Conservation (phyloP, 345 rosid species). For the Chamaenerion angustifolium region DNA sequence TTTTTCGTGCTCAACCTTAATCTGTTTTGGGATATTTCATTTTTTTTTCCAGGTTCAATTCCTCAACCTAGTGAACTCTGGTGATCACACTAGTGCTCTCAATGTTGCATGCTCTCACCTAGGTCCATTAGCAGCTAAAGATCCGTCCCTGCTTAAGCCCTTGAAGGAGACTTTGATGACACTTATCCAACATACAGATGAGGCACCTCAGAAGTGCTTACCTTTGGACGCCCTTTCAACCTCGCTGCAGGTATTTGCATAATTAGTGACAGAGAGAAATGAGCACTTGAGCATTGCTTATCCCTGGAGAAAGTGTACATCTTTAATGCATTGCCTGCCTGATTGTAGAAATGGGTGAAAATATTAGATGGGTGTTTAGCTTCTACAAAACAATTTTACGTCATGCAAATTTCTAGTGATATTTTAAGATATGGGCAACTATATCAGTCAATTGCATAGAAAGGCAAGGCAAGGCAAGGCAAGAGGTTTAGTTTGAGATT, state of each 20-base stretch:
- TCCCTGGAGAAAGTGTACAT: too few relatives aligned
- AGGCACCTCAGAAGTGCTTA: slow-evolving; percentile 40
- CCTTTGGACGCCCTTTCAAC: slow-evolving; percentile 65
- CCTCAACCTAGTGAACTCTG: slow-evolving; percentile 56
- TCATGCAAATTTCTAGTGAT: too few relatives aligned
- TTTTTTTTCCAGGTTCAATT: slow-evolving; percentile 60
- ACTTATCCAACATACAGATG: slow-evolving; percentile 54
- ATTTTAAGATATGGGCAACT: too few relatives aligned
- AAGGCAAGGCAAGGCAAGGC: too few relatives aligned
- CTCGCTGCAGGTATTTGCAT: slow-evolving; percentile 60
- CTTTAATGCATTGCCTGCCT: too few relatives aligned
- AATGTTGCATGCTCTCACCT: slow-evolving; percentile 73
- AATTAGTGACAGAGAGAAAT: neutral
- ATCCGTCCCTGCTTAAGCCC: slow-evolving; percentile 54
- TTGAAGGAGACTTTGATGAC: slow-evolving; percentile 77
- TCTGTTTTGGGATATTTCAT: neutral
- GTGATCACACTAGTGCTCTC: slow-evolving; percentile 69
- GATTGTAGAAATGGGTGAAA: too few relatives aligned
- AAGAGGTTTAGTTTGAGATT: too few relatives aligned
- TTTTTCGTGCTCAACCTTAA: neutral
- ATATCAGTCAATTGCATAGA: too few relatives aligned
- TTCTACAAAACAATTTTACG: too few relatives aligned
- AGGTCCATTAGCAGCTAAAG: slow-evolving; percentile 74
- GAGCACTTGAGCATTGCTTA: neutral
- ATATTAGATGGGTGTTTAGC: too few relatives aligned